Base-by-base conservation (phyloP, 495 filamentous ascomycete species). In the Penicillium turbatum region DNA sequence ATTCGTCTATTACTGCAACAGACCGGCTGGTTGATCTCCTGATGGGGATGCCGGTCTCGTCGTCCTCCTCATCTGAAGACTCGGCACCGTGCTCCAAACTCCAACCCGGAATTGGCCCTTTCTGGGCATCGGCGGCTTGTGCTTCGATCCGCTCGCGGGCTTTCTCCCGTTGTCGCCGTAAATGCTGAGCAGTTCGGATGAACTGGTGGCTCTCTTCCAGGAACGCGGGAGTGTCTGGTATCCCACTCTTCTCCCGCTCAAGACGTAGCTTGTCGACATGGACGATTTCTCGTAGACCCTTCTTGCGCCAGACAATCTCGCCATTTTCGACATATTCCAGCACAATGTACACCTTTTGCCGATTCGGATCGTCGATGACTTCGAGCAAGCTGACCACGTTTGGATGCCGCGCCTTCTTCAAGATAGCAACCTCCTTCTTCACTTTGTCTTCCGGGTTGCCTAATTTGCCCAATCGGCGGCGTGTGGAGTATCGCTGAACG, bases 341-440 rank as follows among this genome's bases (percentile, higher is more conserved):
- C 17, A 97, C 89, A 69, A 99, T 89, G 72, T 99, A 97, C 51
- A 99, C 95, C 72, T 99, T 99, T 74, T 93, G 92, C 51, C 86
- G 80, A 58, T 89, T 87, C 1, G 92, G 90, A 66, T 99, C 93
- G 62, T 99, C 93, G 61, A 99, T 97, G 61, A 99, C 91, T 69
- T 99, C 93, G 24, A 97, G 79, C 44, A 99, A 75, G 62, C 87
- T 90, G 54, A 97, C 95, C 36, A 99, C 88, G 57, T 97, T 95
- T 13, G 89, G 86, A 71, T 99, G 93, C 12, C 91, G 85, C 39
- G 92, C 93, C 76, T 97, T 97, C 70, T 99, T 99, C 54, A 99
- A 73, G 50, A 99, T 97, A 56, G 93, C 93, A 55, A 99, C 92
- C 73, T 98, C 93, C 64, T 86, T 85, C 74, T 95, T 96, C 53